Percentiles rank a stretch among this genome's conserved stretches.
These are phyloP conservation scores for Epicoccum sorghinum DNA, from an alignment of 2,329 filamentous ascomycete genomes.

Conservation along the genomic window DNA sequence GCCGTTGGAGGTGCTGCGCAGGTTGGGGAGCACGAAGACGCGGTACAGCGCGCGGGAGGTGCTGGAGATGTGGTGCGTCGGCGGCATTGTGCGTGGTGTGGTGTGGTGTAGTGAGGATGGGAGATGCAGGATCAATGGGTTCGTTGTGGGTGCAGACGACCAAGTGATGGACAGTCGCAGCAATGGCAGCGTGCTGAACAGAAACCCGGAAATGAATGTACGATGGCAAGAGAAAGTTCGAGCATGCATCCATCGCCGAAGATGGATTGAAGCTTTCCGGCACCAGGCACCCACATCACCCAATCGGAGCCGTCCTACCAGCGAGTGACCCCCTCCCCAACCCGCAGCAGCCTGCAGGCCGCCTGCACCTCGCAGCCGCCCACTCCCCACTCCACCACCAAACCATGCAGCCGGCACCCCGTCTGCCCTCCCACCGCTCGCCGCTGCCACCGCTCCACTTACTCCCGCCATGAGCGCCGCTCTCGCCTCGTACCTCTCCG, in stretches of 20 bases:
- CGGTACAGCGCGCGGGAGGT: slow-evolving; percentile 52
- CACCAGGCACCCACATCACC: slow-evolving; percentile 15
- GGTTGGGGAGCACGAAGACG: slow-evolving; percentile 51
- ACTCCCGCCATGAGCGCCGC: slow-evolving; percentile 67
- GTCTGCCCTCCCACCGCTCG: neutral
- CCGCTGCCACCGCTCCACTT: slow-evolving; percentile 8
- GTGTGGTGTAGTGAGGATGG: neutral
- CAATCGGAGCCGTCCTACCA: slow-evolving; percentile 19
- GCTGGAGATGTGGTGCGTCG: slow-evolving; percentile 40
- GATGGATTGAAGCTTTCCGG: slow-evolving; percentile 21
- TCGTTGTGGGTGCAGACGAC: too few species aligned
- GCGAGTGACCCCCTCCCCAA: slow-evolving; percentile 10
- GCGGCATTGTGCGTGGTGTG: slow-evolving; percentile 29
- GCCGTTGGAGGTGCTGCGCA: slow-evolving; percentile 23
- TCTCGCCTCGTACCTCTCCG: slow-evolving; percentile 80
- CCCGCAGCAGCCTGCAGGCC: neutral
- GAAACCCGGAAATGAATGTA: too few species aligned
- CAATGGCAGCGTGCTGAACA: too few species aligned
- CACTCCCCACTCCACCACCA: neutral
- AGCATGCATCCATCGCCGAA: neutral
- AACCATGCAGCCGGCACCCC: slow-evolving; percentile 29
- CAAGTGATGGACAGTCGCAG: too few species aligned
- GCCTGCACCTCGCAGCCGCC: neutral
- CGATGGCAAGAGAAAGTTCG: neutral
- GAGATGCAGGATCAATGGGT: neutral